Evolutionary conservation across 257 asterid genomes (phyloP).

Genomic region (Apocynum venetum): DNA sequence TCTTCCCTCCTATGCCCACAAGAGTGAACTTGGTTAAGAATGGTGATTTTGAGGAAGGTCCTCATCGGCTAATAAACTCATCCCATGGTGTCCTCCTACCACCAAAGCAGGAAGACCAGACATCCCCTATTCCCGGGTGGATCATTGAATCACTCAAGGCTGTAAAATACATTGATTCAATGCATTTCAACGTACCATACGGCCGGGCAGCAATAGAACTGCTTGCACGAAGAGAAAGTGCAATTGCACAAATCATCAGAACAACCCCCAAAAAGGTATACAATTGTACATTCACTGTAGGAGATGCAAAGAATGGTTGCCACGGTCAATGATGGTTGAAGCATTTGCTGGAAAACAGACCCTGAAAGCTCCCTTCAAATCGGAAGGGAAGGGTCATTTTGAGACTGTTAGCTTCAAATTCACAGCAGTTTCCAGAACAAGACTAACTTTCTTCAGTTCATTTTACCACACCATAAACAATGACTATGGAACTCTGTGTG

Average conservation of each 20-base stretch:
- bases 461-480: slow-evolving; percentile 60
- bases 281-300: slow-evolving; percentile 44
- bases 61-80: slow-evolving; percentile 55
- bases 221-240: slow-evolving; percentile 84
- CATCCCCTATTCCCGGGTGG: slow-evolving; percentile 93
- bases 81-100: slow-evolving; percentile 81
- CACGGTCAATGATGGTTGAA: slow-evolving; percentile 84
- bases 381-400: slow-evolving; percentile 55
- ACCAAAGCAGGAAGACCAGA: slow-evolving; percentile 60
- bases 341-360: slow-evolving; percentile 61
- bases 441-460: slow-evolving; percentile 80
- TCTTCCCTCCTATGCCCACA: slow-evolving; percentile 48
- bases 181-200: slow-evolving; percentile 65
- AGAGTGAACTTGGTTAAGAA: slow-evolving; percentile 64
- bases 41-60: slow-evolving; percentile 80
- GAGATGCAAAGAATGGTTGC: slow-evolving; percentile 77
- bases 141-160: slow-evolving; percentile 73
- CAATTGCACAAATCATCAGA: slow-evolving; percentile 62
- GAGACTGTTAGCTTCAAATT: slow-evolving; percentile 47
- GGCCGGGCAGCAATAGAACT: slow-evolving; percentile 71
- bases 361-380: slow-evolving; percentile 56
- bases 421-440: slow-evolving; percentile 56
- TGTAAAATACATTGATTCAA: slow-evolving; percentile 59
- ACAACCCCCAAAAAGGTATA: slow-evolving; percentile 51
- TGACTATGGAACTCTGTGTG: slow-evolving; percentile 70